phyloP scores from a whole-genome alignment of 2,329 filamentous ascomycete species.

The Fusarium metavorans region DNA sequence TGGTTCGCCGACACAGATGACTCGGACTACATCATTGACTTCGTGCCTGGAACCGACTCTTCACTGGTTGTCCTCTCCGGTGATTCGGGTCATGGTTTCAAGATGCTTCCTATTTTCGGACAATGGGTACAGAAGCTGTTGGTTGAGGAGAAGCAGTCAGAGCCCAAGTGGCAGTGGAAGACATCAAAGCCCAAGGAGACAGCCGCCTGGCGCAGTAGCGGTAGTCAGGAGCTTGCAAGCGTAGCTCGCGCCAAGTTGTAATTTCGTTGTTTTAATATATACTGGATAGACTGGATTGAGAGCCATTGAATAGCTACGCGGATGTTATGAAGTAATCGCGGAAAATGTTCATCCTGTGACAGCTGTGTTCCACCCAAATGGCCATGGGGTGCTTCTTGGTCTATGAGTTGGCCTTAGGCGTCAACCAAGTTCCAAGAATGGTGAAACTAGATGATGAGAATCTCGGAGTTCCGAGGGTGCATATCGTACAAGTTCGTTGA shows the following conservation, averaged over 20 bases:
- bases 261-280: not conserved
- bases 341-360: not conserved
- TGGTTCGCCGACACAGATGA: slow-evolving; percentile 34
- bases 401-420: not conserved
- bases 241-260: slow-evolving; percentile 28
- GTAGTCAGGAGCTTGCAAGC: slow-evolving; percentile 26
- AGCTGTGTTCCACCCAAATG: not conserved
- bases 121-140: slow-evolving; percentile 22
- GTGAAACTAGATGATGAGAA: not conserved
- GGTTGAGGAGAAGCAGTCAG: slow-evolving; percentile 9
- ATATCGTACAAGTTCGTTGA: not conserved
- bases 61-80: slow-evolving; percentile 19
- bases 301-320: not conserved
- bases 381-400: no score
- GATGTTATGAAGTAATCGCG: not conserved
- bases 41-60: slow-evolving; percentile 19
- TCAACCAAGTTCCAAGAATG: not conserved
- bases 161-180: slow-evolving; percentile 33
- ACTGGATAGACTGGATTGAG: not conserved
- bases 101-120: slow-evolving; percentile 32
- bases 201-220: slow-evolving; percentile 30
- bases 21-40: slow-evolving; percentile 33
- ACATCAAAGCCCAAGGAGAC: slow-evolving; percentile 20
- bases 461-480: not conserved
- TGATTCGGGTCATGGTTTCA: slow-evolving; percentile 25